Conservation (phyloP, 179 eudicot genomes). For the Vitellaria paradoxa region DNA sequence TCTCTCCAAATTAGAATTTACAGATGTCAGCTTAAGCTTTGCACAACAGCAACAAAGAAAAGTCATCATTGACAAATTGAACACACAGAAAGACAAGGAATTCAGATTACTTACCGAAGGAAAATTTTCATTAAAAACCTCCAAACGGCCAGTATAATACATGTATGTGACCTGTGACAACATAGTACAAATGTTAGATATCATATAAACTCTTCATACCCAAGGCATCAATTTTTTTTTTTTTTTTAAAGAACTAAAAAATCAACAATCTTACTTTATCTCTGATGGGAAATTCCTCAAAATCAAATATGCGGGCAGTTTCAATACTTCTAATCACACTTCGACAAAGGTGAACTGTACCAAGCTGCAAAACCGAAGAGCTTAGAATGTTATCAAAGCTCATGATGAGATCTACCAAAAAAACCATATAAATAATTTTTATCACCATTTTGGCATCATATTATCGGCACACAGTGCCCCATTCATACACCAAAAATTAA, state of each 20-base stretch:
- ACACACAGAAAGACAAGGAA: not conserved
- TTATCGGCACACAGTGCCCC: not conserved
- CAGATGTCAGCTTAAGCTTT: not conserved
- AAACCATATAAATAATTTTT: not conserved
- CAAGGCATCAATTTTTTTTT: slow-evolving; percentile 4
- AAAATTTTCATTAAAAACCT: slow-evolving; percentile 95
- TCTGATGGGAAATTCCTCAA: slow-evolving; percentile 94
- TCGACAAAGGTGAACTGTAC: slow-evolving; percentile 94
- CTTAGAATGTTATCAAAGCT: not conserved
- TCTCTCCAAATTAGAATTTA: not conserved
- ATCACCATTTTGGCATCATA: not conserved
- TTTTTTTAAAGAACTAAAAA: not conserved
- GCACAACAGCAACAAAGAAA: not conserved
- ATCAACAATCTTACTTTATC: slow-evolving; percentile 55
- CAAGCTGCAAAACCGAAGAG: slow-evolving; percentile 50
- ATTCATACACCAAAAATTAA: not conserved
- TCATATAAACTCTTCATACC: not conserved
- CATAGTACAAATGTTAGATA: slow-evolving; percentile 12
- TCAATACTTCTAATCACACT: slow-evolving; percentile 99
- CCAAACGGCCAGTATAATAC: slow-evolving; percentile 98
- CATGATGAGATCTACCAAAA: not conserved
- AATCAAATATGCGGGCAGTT: slow-evolving; percentile 97
- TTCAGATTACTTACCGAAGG: slow-evolving; percentile 56
- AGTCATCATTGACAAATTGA: not conserved
- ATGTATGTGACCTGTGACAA: slow-evolving; percentile 80